Percentiles rank a stretch among this genome's conserved stretches.
phyloP scores from a whole-genome alignment of 768 basidiomycete species.

The Zangia roseola region DNA sequence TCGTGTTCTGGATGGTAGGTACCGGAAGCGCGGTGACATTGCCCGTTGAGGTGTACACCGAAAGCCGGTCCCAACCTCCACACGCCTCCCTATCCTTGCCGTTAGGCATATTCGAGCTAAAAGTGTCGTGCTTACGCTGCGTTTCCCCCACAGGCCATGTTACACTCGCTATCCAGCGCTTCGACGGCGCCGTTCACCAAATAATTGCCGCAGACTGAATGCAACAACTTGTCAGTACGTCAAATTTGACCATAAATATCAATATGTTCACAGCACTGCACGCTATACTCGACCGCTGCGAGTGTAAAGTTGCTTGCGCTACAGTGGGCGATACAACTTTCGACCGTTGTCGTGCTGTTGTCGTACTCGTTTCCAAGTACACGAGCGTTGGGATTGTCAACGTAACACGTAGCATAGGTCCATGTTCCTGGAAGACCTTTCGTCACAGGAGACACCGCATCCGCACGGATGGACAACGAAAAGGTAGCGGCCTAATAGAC shows the following conservation, averaged over 20 bases:
- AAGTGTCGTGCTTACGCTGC: conserved; percentile 43
- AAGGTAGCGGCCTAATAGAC: too few relatives aligned
- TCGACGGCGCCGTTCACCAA: conserved; percentile 59
- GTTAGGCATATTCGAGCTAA: conserved; percentile 3
- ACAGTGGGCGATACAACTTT: conserved; percentile 64
- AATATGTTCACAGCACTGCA: conserved; percentile 43
- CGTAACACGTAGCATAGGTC: conserved; percentile 64
- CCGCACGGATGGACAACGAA: background rate
- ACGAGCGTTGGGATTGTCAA: conserved; percentile 70
- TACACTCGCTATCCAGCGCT: conserved; percentile 53
- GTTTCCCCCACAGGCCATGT: conserved; percentile 74
- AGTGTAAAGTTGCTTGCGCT: conserved; percentile 53
- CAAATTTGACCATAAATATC: background rate
- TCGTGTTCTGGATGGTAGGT: conserved; percentile 52
- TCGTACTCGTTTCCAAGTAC: conserved; percentile 48
- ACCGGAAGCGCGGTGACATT: conserved; percentile 56
- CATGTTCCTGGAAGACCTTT: conserved; percentile 39
- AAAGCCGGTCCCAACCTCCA: conserved; percentile 68
- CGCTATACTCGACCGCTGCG: conserved; percentile 67
- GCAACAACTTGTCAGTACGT: background rate
- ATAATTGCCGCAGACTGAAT: conserved; percentile 68
- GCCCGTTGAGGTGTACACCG: conserved; percentile 58
- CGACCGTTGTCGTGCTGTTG: conserved; percentile 47
- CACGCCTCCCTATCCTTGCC: conserved; percentile 54
- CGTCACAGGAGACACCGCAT: conserved; percentile 22